These are phyloP conservation scores for Lentinus brumalis DNA, from an alignment of 768 basidiomycete species.

Conservation along the genomic window DNA sequence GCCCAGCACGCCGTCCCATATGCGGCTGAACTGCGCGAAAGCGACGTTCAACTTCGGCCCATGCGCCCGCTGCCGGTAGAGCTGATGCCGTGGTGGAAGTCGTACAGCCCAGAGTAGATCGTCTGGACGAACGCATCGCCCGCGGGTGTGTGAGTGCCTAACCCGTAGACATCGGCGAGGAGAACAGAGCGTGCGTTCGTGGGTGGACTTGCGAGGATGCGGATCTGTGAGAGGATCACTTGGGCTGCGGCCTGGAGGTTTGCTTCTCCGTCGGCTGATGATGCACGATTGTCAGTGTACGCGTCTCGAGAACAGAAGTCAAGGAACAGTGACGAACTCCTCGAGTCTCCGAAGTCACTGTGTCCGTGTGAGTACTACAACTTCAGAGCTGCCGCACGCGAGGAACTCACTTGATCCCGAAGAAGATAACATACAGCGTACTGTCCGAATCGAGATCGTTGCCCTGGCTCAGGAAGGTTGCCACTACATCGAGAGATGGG, in stretches of 20 bases:
- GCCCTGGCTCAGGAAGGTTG: slow-evolving; percentile 45
- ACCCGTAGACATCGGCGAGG: slow-evolving; percentile 52
- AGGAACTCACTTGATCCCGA: slow-evolving; percentile 53
- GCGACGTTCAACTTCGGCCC: slow-evolving; percentile 39
- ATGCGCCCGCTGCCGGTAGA: not conserved
- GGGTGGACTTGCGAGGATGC: slow-evolving; percentile 48
- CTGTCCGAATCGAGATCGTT: slow-evolving; percentile 46
- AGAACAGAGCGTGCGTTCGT: slow-evolving; percentile 54
- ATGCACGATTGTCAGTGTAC: not conserved
- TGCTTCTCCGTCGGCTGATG: slow-evolving; percentile 43
- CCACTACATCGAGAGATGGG: slow-evolving; percentile 31
- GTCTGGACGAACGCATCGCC: slow-evolving; percentile 52
- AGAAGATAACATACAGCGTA: slow-evolving; percentile 54
- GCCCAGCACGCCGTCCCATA: slow-evolving; percentile 54
- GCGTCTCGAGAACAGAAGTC: too few species aligned
- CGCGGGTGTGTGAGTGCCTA: slow-evolving; percentile 39
- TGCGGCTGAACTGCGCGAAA: slow-evolving; percentile 45
- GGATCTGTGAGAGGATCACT: slow-evolving; percentile 46
- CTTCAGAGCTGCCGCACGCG: too few species aligned
- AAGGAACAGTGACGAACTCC: slow-evolving; percentile 31
- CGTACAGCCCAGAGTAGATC: slow-evolving; percentile 43
- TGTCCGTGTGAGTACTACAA: not conserved
- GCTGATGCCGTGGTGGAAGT: slow-evolving; percentile 31
- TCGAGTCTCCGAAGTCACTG: slow-evolving; percentile 49
- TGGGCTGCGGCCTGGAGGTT: slow-evolving; percentile 49